Conservation (phyloP, 2,329 filamentous ascomycete genomes). For the Scedosporium aurantiacum region DNA sequence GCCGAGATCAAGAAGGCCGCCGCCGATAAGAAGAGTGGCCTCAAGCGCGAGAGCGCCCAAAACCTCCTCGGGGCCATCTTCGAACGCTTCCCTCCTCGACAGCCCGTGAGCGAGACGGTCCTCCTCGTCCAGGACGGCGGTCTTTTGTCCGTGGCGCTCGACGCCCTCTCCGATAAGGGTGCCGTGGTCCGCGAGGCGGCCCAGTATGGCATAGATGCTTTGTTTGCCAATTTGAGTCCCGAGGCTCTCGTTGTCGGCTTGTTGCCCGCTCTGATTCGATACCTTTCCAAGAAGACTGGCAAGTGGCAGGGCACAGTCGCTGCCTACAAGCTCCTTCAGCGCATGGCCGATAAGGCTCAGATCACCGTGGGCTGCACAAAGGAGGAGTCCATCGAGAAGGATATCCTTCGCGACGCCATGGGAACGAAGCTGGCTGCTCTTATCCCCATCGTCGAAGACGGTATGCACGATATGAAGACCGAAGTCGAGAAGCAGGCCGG, state of each 20-base stretch:
- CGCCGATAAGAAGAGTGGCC: constrained; percentile 83
- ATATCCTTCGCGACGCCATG: constrained; percentile 82
- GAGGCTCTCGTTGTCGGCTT: constrained; percentile 78
- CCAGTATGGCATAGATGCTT: constrained; percentile 83
- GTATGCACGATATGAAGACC: constrained; percentile 92
- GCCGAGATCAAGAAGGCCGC: constrained; percentile 61
- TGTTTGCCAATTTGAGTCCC: constrained; percentile 67
- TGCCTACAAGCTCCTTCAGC: constrained; percentile 73
- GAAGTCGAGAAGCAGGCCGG: constrained; percentile 85
- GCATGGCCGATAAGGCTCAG: constrained; percentile 91
- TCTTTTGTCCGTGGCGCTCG: constrained; percentile 62
- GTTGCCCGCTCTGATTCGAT: constrained; percentile 62
- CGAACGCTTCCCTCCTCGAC: constrained; percentile 71
- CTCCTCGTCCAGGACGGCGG: constrained; percentile 74
- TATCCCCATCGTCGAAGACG: constrained; percentile 81
- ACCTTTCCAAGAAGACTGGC: constrained; percentile 71
- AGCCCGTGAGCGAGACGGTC: constrained; percentile 68
- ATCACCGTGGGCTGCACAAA: constrained; percentile 66
- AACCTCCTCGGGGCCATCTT: constrained; percentile 90
- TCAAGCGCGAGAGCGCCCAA: constrained; percentile 81
- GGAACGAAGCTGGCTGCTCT: constrained; percentile 74
- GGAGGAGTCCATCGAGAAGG: constrained; percentile 79
- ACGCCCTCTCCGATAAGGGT: constrained; percentile 83
- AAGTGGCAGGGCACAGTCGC: constrained; percentile 97
- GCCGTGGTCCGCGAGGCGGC: constrained; percentile 80